These are phyloP conservation scores for Cutaneotrichosporon sp. DNA, from an alignment of 1,284 basidiomycete species.

Conservation along the genomic window DNA sequence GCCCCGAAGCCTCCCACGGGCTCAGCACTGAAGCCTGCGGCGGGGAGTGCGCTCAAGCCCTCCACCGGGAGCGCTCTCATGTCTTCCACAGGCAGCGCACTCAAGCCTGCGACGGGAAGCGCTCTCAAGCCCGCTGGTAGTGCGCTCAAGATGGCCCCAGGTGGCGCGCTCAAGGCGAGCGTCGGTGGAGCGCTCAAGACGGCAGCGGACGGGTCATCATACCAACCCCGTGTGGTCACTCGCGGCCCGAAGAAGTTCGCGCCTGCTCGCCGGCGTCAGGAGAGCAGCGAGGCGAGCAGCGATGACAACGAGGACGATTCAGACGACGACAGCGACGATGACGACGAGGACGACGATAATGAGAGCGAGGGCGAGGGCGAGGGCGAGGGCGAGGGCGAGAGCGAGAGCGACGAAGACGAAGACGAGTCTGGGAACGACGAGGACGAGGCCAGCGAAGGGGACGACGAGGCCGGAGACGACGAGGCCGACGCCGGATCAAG, in stretches of 20 bases:
- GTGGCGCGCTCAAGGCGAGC: constrained; percentile 10
- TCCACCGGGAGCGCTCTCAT: constrained; percentile 9
- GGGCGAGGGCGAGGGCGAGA: constrained; percentile 24
- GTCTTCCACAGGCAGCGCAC: background rate
- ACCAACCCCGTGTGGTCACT: constrained; percentile 38
- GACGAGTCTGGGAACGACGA: constrained; percentile 28
- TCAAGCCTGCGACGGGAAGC: background rate
- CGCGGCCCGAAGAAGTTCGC: constrained; percentile 30
- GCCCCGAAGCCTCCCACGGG: background rate
- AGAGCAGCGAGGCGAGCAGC: constrained; percentile 17
- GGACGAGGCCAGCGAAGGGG: constrained; percentile 20
- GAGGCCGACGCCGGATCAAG: constrained; percentile 26
- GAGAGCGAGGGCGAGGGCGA: constrained; percentile 27
- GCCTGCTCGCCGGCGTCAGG: constrained; percentile 18
- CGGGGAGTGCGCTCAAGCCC: constrained; percentile 11
- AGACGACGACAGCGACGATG: constrained; percentile 20
- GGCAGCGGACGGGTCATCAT: constrained; percentile 26
- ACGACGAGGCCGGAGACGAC: constrained; percentile 31
- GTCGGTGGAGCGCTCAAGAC: constrained; percentile 14
- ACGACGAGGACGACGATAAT: constrained; percentile 25
- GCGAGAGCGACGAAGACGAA: constrained; percentile 28
- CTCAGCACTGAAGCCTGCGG: constrained; percentile 4
- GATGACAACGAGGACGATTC: constrained; percentile 19
- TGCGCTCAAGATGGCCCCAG: constrained; percentile 6
- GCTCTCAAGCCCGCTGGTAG: constrained; percentile 7